Evolutionary conservation across 805 yeast species (phyloP), one percentile per base, ranked within the genome.

Genomic region (Ogataea saltuana): DNA sequence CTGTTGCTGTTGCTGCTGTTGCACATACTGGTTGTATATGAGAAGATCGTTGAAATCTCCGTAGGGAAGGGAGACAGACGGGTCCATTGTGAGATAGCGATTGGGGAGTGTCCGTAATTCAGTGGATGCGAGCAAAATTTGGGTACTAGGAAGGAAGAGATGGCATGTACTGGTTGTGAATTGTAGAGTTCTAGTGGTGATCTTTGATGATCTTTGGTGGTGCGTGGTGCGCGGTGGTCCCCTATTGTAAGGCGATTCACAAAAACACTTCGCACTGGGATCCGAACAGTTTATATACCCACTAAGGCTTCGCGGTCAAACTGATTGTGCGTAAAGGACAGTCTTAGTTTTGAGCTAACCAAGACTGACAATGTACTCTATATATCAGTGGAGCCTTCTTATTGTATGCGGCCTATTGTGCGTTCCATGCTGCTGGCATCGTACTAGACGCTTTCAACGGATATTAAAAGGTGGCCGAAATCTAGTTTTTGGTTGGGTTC

Each of bases 11-110:
- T 11, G 36, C 27, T 7, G 44, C 10, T 36, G 48, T n/a, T 33
- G 50, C 13, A 36, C 21, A 22, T 43, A 49, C 25, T 49, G 53
- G 36, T 41, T 41, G 33, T 43, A 49, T 4, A 41, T 37, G 30
- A 49, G 35, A 25, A 47, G 36, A 23, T 50, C 54, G 30, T 33
- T 41, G 31, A 46, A 39, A 19, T 50, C 54, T 15, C 30, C 33
- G 30, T 50, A 50, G 4, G 54, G 47, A 6, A 41, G 13, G 4
- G 50, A 40, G 4, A 37, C 31, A 7, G 48, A 41, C 10, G 44
- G 35, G 30, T 46, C 46, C 53, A 49, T 49, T 8, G 21, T 17
- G 5, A n/a, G n/a, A n/a, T n/a, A n/a, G n/a, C n/a, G n/a, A n/a
- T n/a, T n/a, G n/a, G n/a, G n/a, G n/a, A n/a, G n/a, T n/a, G n/a